Evolutionary conservation across 1,284 basidiomycete species (phyloP), one percentile per base, ranked within the genome.

Genomic region (Tranzscheliella williamsii): DNA sequence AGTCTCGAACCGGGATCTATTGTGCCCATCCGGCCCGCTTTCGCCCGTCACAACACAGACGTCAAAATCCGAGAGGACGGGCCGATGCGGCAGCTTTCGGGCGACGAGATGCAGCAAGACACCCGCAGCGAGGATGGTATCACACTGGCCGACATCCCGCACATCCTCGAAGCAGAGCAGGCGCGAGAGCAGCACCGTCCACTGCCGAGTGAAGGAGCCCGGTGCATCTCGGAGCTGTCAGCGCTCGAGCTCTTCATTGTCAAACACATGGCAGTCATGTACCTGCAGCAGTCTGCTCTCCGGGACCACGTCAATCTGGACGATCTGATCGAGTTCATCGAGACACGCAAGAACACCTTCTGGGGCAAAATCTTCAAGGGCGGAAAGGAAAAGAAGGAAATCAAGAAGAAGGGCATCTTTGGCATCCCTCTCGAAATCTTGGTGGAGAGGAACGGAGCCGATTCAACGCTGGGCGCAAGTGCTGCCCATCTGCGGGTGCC

Each of bases 281-380:
- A 86, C 12, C 82, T 99, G 31, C 71, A 86, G 86, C 72, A 71
- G 63, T 89, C 86, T 9, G 84, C 86, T 26, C 79, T 97, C 34
- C 86, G 84, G 52, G 90, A 93, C 61, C 57, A 67, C 18, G 64
- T 77, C 18, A 90, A 93, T 61, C 75, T 94, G 51, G 94, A 98
- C 57, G 94, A 99, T 73, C 82, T 97, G 44, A 79, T 96, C 67
- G 95, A 98, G 78, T 82, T 96, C 72, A 86, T 99, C 34, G 93
- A 97, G 78, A 83, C 83, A 29, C 89, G 95, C 81, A 96, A 95
- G 82, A 87, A 86, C 64, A 90, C 89, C 26, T 96, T 96, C 81
- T 98, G 93, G 93, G 90, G 90, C 68, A 92, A 93, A 80, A 78
- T 96, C 24, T 97, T 98, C 82, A 96, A 97, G 79, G 85, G 84